Evolutionary conservation across 2,329 filamentous ascomycete genomes (phyloP).

Genomic region (Neofusicoccum sp.): DNA sequence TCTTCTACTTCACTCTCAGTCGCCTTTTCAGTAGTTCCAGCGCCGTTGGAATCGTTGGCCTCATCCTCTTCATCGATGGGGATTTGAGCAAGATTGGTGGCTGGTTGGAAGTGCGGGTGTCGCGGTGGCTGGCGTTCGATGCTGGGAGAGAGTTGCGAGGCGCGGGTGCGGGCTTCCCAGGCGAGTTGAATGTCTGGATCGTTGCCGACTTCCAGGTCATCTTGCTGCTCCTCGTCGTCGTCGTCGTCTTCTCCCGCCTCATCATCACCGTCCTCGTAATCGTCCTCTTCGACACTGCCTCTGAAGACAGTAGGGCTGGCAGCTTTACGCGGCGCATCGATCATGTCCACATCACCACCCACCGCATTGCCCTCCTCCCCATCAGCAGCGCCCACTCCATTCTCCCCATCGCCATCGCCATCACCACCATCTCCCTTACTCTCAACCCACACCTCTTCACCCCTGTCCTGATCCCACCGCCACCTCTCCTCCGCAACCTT

Average conservation of each 20-base stretch:
- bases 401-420: slow-evolving; percentile 17
- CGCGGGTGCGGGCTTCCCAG: background rate
- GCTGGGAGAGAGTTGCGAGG: background rate
- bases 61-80: background rate
- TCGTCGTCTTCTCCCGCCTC: background rate
- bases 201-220: background rate
- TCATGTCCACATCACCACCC: background rate
- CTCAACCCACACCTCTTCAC: slow-evolving; percentile 53
- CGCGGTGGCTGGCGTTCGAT: no score
- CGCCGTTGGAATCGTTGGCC: background rate
- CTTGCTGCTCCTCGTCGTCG: background rate
- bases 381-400: slow-evolving; percentile 19
- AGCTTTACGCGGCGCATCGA: background rate
- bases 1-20: background rate
- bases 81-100: no score
- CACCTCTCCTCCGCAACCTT: slow-evolving; percentile 31
- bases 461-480: slow-evolving; percentile 56
- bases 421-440: slow-evolving; percentile 21
- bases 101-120: no score
- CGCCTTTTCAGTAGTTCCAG: background rate
- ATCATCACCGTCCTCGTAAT: background rate
- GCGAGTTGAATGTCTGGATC: background rate
- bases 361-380: background rate
- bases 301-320: background rate
- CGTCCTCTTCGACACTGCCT: background rate